phyloP scores from a whole-genome alignment of 2,329 filamentous ascomycete species.

The Ophiostoma ips region DNA sequence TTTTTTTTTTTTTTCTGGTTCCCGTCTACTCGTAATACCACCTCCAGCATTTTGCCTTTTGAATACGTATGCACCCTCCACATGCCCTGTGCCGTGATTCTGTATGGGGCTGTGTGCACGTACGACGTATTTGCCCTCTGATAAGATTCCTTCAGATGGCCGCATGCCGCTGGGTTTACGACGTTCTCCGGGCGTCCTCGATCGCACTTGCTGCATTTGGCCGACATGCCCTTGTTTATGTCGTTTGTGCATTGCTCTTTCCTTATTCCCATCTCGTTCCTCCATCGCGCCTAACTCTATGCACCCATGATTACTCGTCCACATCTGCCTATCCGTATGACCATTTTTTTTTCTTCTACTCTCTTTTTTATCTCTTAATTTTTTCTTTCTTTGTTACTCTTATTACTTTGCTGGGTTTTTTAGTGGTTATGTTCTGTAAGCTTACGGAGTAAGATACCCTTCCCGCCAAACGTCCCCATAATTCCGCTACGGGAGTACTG shows the following conservation, averaged over 20 bases:
- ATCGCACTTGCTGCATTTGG: not conserved
- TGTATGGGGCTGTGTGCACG: not conserved
- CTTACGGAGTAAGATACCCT: not conserved
- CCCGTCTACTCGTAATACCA: no score
- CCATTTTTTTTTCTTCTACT: no score
- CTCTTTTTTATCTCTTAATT: no score
- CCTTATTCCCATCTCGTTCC: not conserved
- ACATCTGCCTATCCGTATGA: no score
- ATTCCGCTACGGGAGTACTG: slow-evolving; percentile 1
- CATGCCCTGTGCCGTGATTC: not conserved
- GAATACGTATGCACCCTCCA: not conserved
- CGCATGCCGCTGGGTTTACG: not conserved
- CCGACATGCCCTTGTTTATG: not conserved
- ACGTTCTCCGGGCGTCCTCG: not conserved
- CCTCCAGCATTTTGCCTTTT: no score
- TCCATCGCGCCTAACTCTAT: no score
- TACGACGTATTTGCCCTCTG: not conserved
- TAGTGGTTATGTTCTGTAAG: slow-evolving; percentile 4
- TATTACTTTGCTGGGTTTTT: not conserved
- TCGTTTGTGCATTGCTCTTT: not conserved
- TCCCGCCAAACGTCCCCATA: not conserved
- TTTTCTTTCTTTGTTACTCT: no score
- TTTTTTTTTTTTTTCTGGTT: no score
- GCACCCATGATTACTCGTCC: no score
- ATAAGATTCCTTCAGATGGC: no score